Percentiles rank a stretch among this genome's conserved stretches.
Conservation (phyloP, 2,329 filamentous ascomycete genomes). For the Blastomyces percursus region DNA sequence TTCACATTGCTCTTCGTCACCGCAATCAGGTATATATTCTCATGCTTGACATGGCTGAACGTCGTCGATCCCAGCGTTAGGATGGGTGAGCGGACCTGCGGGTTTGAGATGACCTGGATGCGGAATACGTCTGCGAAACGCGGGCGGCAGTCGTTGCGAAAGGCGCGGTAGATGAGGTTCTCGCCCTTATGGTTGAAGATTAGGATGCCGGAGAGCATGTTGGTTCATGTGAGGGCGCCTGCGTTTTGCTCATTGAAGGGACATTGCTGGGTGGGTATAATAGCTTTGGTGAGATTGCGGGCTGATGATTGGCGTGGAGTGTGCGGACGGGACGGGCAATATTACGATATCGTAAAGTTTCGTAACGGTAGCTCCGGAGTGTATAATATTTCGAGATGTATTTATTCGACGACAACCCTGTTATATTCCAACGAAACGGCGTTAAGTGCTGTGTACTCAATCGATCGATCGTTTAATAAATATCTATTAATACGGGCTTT, state of each 20-base stretch:
- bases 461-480: not conserved
- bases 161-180: constrained; percentile 98
- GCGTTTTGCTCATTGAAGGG: not conserved
- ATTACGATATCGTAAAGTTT: constrained; percentile 3
- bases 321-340: not conserved
- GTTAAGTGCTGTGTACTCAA: not conserved
- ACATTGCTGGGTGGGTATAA: not conserved
- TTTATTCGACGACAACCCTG: not conserved
- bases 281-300: not conserved
- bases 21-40: constrained; percentile 96
- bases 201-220: constrained; percentile 84
- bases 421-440: too few species aligned
- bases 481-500: not conserved
- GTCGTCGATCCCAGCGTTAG: constrained; percentile 94
- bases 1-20: constrained; percentile 99
- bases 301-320: not conserved
- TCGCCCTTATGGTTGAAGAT: constrained; percentile 99
- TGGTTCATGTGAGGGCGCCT: not conserved
- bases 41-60: constrained; percentile 98
- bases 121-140: constrained; percentile 97
- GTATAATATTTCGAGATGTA: not conserved
- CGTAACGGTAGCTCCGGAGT: not conserved
- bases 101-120: constrained; percentile 98
- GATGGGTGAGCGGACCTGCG: constrained; percentile 94
- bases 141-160: constrained; percentile 95